phyloP scores from a whole-genome alignment of 495 filamentous ascomycete genomes.

The Aspergillus biplanus region DNA sequence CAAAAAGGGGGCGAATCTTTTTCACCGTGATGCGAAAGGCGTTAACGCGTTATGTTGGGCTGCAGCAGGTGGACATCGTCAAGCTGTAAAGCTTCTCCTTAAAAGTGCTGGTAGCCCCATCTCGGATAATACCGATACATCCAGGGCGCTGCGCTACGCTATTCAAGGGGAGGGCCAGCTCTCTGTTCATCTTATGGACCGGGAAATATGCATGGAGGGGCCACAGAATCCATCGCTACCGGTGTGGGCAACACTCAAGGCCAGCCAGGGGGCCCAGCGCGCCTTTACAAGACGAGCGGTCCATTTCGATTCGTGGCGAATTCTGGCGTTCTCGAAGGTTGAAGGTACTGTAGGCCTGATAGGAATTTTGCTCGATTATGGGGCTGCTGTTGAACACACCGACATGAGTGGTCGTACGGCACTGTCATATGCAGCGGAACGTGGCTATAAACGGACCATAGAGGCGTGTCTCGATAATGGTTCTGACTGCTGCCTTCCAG shows the following conservation, averaged over 20 bases:
- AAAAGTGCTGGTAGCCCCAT: background rate
- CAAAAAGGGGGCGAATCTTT: background rate
- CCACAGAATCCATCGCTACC: background rate
- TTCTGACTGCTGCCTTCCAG: background rate
- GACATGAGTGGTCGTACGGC: no score
- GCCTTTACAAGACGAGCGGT: no score
- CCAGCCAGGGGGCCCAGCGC: background rate
- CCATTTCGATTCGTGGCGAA: no score
- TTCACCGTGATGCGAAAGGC: background rate
- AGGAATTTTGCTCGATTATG: no score
- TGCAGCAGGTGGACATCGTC: background rate
- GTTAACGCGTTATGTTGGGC: background rate
- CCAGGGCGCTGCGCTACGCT: background rate
- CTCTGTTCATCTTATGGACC: background rate
- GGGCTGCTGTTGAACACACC: no score
- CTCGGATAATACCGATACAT: background rate
- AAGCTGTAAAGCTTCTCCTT: background rate
- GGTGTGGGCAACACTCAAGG: background rate
- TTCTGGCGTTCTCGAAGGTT: no score
- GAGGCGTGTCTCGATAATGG: background rate
- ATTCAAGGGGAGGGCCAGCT: background rate
- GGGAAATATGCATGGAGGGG: background rate
- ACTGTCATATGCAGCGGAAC: background rate
- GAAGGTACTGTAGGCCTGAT: no score
- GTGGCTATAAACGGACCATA: background rate